Percentiles rank a stretch among this genome's conserved stretches.
These are phyloP conservation scores for Trichoderma erinaceum DNA, from an alignment of 495 filamentous ascomycete genomes.

Conservation along the genomic window DNA sequence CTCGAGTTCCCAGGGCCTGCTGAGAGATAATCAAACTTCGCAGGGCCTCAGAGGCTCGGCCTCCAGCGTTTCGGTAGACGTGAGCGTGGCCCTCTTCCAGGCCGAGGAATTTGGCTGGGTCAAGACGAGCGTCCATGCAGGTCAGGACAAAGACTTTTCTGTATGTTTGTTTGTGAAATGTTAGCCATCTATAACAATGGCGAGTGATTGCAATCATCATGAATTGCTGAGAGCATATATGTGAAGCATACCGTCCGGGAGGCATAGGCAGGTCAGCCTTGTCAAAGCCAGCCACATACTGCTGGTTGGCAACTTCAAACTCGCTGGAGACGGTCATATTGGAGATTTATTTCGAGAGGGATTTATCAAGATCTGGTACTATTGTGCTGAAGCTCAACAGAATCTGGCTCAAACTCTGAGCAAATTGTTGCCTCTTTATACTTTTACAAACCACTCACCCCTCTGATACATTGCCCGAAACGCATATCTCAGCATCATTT, in stretches of 20 bases:
- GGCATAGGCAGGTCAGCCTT: slow-evolving; percentile 15
- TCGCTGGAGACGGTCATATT: slow-evolving; percentile 2
- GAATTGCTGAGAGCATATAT: not conserved
- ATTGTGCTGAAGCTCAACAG: no score
- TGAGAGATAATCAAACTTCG: slow-evolving; percentile 73
- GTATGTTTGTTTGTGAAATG: not conserved
- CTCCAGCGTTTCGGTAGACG: slow-evolving; percentile 77
- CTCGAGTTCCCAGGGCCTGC: slow-evolving; percentile 73
- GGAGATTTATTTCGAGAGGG: not conserved
- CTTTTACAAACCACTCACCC: not conserved
- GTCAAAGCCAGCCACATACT: slow-evolving; percentile 11
- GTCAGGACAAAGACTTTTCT: slow-evolving; percentile 37
- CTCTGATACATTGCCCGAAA: not conserved
- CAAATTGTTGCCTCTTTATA: not conserved
- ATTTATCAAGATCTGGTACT: not conserved
- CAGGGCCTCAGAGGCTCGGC: slow-evolving; percentile 58
- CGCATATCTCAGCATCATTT: not conserved
- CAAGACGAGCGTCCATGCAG: slow-evolving; percentile 83
- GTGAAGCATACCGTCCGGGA: not conserved
- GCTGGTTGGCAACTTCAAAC: slow-evolving; percentile 8
- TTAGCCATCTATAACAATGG: not conserved
- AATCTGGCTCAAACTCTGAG: not conserved
- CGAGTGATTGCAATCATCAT: not conserved
- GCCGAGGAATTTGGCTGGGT: slow-evolving; percentile 64
- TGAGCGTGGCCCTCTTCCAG: slow-evolving; percentile 72